phyloP scores from a whole-genome alignment of 768 basidiomycete genomes.

The Polyporus arcularius region DNA sequence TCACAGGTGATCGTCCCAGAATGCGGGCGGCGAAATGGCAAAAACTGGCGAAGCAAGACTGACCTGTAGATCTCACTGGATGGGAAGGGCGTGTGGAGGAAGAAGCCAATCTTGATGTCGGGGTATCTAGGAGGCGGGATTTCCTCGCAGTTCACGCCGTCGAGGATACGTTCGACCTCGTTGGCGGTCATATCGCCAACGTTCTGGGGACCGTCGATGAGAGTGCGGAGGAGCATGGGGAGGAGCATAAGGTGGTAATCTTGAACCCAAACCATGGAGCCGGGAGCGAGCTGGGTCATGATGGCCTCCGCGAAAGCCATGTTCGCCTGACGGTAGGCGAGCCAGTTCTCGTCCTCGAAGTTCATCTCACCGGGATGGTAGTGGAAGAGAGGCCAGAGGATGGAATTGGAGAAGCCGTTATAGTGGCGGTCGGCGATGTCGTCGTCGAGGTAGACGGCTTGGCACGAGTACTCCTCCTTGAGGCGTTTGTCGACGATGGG shows the following conservation, averaged over 20 bases:
- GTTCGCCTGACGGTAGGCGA: conserved; percentile 96
- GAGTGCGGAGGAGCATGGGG: conserved; percentile 89
- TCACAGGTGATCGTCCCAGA: conserved; percentile 3
- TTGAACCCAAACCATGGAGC: conserved; percentile 99
- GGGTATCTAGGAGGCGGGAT: conserved; percentile 43
- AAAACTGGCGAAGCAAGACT: conserved; percentile 28
- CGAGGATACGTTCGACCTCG: conserved; percentile 69
- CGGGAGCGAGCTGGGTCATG: conserved; percentile 72
- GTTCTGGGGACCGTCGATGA: conserved; percentile 71
- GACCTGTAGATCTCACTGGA: conserved; percentile 97
- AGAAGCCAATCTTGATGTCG: conserved; percentile 95
- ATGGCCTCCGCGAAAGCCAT: conserved; percentile 92
- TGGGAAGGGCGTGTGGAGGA: conserved; percentile 98
- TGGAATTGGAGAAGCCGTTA: conserved; percentile 99
- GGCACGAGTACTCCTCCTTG: conserved; percentile 93
- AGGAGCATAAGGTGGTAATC: conserved; percentile 98
- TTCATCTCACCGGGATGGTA: conserved; percentile 99
- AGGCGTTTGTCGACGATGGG: conserved; percentile 87
- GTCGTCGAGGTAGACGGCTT: conserved; percentile 97
- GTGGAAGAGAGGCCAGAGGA: conserved; percentile 99
- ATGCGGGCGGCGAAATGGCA: background rate
- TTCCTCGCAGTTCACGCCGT: conserved; percentile 63
- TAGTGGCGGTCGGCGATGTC: conserved; percentile 98
- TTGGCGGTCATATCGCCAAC: conserved; percentile 57
- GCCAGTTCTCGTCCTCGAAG: conserved; percentile 98